Evolutionary conservation across 352 stramenopile genomes (phyloP).

Genomic region (Phytophthora brassicae): DNA sequence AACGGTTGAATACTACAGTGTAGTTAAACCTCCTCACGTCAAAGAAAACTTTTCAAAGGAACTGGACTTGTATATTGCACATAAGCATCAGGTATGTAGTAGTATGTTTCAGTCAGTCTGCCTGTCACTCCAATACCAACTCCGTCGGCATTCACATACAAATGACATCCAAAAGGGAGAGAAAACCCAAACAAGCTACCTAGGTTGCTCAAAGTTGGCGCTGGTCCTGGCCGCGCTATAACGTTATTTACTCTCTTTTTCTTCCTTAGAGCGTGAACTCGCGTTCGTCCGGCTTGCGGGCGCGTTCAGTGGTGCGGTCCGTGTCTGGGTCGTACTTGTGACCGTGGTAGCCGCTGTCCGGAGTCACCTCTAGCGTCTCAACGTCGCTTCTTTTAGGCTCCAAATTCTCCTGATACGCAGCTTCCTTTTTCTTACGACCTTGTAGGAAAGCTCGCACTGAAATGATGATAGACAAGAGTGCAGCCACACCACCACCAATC

Average conservation of each 20-base stretch:
- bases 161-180: constrained; percentile 12
- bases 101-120: too few species aligned
- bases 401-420: constrained; percentile 15
- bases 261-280: constrained; percentile 40
- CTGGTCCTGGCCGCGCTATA: constrained; percentile 22
- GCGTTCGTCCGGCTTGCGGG: constrained; percentile 34
- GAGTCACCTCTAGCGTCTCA: constrained; percentile 39
- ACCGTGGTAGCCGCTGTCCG: constrained; percentile 27
- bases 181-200: constrained; percentile 8
- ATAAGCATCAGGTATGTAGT: too few species aligned
- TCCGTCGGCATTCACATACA: not conserved
- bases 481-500: constrained; percentile 55
- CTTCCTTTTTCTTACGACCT: constrained; percentile 40
- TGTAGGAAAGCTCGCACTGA: constrained; percentile 51
- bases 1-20: too few species aligned
- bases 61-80: too few species aligned
- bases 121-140: too few species aligned
- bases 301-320: constrained; percentile 14
- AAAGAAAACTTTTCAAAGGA: too few species aligned
- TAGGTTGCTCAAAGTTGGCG: constrained; percentile 17
- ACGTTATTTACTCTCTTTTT: constrained; percentile 20
- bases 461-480: constrained; percentile 58
- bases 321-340: constrained; percentile 37
- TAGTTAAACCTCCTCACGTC: too few species aligned
- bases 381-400: constrained; percentile 30